phyloP scores from a whole-genome alignment of 345 rosid genomes.

The Carallia brachiata region DNA sequence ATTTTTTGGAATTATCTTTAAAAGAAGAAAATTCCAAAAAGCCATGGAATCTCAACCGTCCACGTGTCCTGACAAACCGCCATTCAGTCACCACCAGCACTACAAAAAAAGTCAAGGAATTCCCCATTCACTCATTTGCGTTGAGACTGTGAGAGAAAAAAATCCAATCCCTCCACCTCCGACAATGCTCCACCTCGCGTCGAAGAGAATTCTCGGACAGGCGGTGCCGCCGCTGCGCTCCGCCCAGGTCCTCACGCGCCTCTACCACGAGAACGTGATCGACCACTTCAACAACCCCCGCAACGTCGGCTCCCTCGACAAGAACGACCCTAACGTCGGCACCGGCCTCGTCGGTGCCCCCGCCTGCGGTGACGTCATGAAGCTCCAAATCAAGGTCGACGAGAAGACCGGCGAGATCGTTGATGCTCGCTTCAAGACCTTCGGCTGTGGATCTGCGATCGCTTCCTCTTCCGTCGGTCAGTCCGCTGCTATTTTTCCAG shows the following conservation, averaged over 20 bases:
- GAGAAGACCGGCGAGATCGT: slow-evolving; percentile 74
- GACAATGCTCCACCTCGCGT: slow-evolving; percentile 19
- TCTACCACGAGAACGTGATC: slow-evolving; percentile 86
- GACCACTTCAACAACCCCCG: slow-evolving; percentile 96
- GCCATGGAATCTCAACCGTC: too few relatives aligned
- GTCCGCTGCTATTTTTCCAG: slow-evolving; percentile 3
- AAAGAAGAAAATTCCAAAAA: too few relatives aligned
- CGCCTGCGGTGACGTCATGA: slow-evolving; percentile 98
- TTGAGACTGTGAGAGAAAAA: too few relatives aligned
- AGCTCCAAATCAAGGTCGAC: slow-evolving; percentile 93
- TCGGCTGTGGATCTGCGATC: slow-evolving; percentile 97
- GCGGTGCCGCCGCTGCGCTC: slow-evolving; percentile 26
- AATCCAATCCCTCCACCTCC: too few relatives aligned
- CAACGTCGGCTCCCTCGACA: slow-evolving; percentile 91
- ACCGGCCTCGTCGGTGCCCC: slow-evolving; percentile 99
- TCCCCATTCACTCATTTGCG: too few relatives aligned
- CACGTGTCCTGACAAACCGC: too few relatives aligned
- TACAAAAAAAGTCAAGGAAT: too few relatives aligned
- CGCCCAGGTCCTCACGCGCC: slow-evolving; percentile 38
- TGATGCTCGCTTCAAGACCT: slow-evolving; percentile 96
- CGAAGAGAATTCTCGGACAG: slow-evolving; percentile 47
- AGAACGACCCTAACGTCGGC: slow-evolving; percentile 82
- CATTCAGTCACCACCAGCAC: too few relatives aligned
- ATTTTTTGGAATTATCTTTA: too few relatives aligned
- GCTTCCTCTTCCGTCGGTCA: slow-evolving; percentile 95